Conservation (phyloP, 345 rosid species). For the Chamaenerion angustifolium region DNA sequence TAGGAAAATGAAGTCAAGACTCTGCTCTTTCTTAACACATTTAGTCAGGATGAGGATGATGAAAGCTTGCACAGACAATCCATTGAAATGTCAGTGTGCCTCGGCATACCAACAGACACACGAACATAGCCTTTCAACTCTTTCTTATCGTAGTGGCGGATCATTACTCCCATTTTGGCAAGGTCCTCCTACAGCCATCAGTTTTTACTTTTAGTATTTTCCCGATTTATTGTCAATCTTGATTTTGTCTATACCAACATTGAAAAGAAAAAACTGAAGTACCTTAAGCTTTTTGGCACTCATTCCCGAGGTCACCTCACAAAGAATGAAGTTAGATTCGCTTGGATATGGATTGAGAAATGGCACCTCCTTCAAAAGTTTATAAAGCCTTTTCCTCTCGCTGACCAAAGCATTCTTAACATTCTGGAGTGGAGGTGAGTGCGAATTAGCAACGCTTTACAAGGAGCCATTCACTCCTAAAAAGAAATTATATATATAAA, state of each 20-base stretch:
- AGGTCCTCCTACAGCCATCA: constrained; percentile 55
- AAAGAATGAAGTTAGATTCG: constrained; percentile 74
- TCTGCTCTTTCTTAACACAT: too few species aligned
- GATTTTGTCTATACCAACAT: too few species aligned
- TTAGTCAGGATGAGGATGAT: constrained; percentile 10
- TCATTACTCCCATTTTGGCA: constrained; percentile 75
- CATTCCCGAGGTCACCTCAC: constrained; percentile 66
- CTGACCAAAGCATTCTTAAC: constrained; percentile 64
- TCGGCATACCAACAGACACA: constrained; percentile 72
- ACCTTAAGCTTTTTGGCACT: constrained; percentile 86
- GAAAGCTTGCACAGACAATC: constrained; percentile 31
- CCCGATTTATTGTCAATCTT: too few species aligned
- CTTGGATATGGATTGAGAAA: constrained; percentile 79
- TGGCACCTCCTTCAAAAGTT: constrained; percentile 52
- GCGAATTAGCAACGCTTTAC: neutral
- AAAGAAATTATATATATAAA: neutral
- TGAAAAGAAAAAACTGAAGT: neutral
- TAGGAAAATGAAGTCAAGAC: too few species aligned
- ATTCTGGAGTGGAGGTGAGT: constrained; percentile 19
- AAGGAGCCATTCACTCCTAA: neutral
- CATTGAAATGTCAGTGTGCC: constrained; percentile 64
- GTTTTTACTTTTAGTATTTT: too few species aligned
- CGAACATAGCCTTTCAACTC: constrained; percentile 72
- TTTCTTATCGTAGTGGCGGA: constrained; percentile 77
- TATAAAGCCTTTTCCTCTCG: constrained; percentile 67